A percentile compares a stretch with the other conserved stretches of the same genome.
Evolutionary conservation across 306 rosid genomes (phyloP).

Genomic region (Calophaca sinica): DNA sequence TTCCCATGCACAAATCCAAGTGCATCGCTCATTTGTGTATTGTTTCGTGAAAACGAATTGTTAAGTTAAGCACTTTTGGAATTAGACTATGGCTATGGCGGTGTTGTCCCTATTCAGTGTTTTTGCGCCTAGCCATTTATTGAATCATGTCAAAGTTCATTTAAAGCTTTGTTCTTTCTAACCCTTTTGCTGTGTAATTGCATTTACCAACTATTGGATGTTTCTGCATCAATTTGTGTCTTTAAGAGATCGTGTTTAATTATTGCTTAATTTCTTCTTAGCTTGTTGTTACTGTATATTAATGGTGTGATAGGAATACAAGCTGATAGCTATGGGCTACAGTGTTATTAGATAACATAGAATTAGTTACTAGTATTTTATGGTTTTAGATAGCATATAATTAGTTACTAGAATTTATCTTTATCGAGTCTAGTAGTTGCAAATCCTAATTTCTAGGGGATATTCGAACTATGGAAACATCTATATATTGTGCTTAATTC

Average conservation of each 20-base stretch:
- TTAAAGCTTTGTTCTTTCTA: background rate
- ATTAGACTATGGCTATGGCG: conserved; percentile 24
- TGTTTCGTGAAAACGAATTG: conserved; percentile 21
- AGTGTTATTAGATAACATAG: too few species aligned
- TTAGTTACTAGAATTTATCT: too few species aligned
- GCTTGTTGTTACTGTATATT: too few species aligned
- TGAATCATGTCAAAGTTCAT: conserved; percentile 38
- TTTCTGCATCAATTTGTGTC: conserved; percentile 30
- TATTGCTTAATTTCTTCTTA: conserved; percentile 16
- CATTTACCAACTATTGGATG: conserved; percentile 27
- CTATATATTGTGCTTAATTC: too few species aligned
- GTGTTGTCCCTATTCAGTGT: conserved; percentile 26
- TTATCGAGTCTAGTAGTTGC: too few species aligned
- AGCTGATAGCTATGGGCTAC: too few species aligned
- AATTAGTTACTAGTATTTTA: too few species aligned
- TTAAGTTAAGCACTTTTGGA: conserved; percentile 2
- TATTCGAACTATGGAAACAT: too few species aligned
- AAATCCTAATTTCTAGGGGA: too few species aligned
- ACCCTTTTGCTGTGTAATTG: conserved; percentile 22
- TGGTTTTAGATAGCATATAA: too few species aligned
- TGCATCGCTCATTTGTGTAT: background rate
- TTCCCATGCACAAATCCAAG: conserved; percentile 29
- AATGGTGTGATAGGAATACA: too few species aligned
- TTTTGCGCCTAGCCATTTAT: conserved; percentile 17
- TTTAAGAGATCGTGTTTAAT: conserved; percentile 28